Percentiles rank a stretch among this genome's conserved stretches.
Conservation (phyloP, 1,284 basidiomycete species). For the Tausonia pullulans region DNA sequence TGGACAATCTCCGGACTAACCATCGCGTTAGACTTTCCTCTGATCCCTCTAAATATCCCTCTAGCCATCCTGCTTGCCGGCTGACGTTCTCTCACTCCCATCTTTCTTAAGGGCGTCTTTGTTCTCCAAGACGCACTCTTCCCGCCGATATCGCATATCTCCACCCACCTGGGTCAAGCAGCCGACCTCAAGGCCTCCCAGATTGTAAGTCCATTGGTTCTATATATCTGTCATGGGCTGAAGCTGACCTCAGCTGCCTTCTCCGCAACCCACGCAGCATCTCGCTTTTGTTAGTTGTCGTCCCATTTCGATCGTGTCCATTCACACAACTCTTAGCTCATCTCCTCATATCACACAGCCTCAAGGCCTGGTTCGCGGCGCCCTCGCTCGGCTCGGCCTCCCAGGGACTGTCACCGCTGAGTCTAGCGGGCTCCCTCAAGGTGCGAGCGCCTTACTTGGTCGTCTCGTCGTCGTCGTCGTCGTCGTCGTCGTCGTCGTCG, state of each 20-base stretch:
- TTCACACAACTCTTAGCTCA: not conserved
- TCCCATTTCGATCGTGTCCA: not conserved
- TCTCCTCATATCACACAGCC: constrained; percentile 30
- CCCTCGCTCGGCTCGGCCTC: constrained; percentile 63
- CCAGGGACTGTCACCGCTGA: constrained; percentile 63
- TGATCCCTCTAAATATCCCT: constrained; percentile 40
- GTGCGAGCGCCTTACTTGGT: constrained; percentile 39
- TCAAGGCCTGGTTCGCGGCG: constrained; percentile 70
- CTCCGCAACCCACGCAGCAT: constrained; percentile 42
- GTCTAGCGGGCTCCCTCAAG: constrained; percentile 68
- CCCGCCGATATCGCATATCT: constrained; percentile 66
- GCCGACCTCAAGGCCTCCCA: constrained; percentile 62
- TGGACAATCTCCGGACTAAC: constrained; percentile 89
- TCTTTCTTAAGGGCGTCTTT: constrained; percentile 61
- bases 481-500: no score
- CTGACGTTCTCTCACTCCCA: not conserved
- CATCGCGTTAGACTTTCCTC: constrained; percentile 53
- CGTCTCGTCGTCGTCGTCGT: not conserved
- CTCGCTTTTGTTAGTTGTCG: constrained; percentile 43
- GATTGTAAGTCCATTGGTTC: constrained; percentile 42
- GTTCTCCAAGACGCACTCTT: constrained; percentile 86
- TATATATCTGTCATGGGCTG: not conserved
- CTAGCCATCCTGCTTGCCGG: not conserved
- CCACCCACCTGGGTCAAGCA: constrained; percentile 60
- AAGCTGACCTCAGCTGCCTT: not conserved